These are phyloP conservation scores for Aspergillus alliaceus DNA, from an alignment of 2,329 filamentous ascomycete genomes.

Conservation along the genomic window DNA sequence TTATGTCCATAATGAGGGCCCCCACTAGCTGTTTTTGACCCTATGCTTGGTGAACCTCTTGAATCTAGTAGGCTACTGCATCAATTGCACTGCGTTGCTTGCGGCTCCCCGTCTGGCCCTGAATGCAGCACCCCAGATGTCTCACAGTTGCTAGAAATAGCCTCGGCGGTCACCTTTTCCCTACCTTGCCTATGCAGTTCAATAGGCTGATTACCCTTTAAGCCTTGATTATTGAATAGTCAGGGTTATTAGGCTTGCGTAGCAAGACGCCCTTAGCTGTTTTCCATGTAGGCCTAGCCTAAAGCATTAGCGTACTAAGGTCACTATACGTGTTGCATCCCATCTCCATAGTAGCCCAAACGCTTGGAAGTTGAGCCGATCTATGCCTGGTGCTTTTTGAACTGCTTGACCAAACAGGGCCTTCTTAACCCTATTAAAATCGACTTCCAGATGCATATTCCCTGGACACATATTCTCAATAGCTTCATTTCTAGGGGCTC, in stretches of 20 bases:
- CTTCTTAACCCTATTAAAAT: no score
- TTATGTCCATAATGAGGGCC: background rate
- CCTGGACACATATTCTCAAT: no score
- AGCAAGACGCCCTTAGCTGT: background rate
- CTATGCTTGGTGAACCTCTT: background rate
- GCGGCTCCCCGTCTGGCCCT: background rate
- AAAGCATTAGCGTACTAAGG: no score
- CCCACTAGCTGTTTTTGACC: background rate
- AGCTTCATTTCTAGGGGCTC: no score
- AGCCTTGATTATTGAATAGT: background rate
- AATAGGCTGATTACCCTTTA: background rate
- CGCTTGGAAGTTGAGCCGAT: no score
- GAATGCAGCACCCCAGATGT: background rate
- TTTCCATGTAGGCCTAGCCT: no score
- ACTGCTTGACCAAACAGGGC: no score
- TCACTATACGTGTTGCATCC: no score
- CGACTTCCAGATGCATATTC: no score
- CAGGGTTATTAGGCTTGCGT: background rate
- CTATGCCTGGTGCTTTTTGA: no score
- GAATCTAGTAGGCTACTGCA: background rate
- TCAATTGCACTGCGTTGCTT: background rate
- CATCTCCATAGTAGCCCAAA: no score
- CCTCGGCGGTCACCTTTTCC: background rate
- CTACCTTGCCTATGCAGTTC: background rate
- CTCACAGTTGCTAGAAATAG: background rate